These are phyloP conservation scores for Byssochlamys sp. DNA, from an alignment of 2,329 filamentous ascomycete genomes.

Conservation along the genomic window DNA sequence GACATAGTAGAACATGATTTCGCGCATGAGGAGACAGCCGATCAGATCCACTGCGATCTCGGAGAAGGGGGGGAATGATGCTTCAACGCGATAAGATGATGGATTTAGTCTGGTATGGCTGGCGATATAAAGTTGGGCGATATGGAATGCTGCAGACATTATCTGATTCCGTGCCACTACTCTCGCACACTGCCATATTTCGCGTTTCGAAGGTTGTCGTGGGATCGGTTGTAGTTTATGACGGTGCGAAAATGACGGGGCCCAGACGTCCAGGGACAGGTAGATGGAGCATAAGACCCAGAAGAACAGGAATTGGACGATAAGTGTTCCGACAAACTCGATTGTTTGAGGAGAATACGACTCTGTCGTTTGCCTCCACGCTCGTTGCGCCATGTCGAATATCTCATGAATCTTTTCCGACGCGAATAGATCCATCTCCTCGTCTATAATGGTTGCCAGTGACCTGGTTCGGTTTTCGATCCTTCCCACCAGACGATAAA, in stretches of 20 bases:
- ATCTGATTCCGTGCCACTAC: conserved; percentile 43
- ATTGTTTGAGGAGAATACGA: neutral
- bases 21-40: conserved; percentile 36
- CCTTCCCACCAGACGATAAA: neutral
- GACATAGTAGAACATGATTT: conserved; percentile 47
- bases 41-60: conserved; percentile 35
- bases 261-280: conserved; percentile 34
- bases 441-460: neutral
- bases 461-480: neutral
- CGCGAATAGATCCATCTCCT: neutral
- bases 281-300: conserved; percentile 19
- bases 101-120: conserved; percentile 10
- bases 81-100: conserved; percentile 31
- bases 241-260: conserved; percentile 40
- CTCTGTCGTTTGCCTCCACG: neutral
- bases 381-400: neutral
- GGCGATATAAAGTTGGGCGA: conserved; percentile 11
- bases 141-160: conserved; percentile 30
- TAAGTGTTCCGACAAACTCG: neutral
- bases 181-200: conserved; percentile 37
- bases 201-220: conserved; percentile 39
- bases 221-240: conserved; percentile 48
- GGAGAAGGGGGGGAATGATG: conserved; percentile 25
- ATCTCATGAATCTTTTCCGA: neutral
- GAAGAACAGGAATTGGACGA: neutral